Conservation (phyloP, 2,329 filamentous ascomycete species). For the Pseudogymnoascus sp. region DNA sequence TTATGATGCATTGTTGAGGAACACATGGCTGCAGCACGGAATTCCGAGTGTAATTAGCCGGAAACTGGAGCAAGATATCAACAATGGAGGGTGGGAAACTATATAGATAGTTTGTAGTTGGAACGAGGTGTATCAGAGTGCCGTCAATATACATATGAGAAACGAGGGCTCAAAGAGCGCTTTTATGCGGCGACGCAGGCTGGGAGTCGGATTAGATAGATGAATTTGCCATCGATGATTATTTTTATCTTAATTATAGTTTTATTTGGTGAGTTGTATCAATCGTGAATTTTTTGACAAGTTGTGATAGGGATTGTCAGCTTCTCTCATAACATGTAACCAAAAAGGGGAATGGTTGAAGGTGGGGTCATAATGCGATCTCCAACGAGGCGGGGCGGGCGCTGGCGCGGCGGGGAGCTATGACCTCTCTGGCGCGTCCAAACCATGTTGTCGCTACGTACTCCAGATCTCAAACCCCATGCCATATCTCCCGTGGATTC, state of each 20-base stretch:
- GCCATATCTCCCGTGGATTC: background rate
- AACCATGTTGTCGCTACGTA: background rate
- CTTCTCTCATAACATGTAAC: background rate
- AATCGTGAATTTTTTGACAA: background rate
- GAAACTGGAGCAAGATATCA: slow-evolving; percentile 89
- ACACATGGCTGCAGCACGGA: slow-evolving; percentile 77
- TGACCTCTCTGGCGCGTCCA: background rate
- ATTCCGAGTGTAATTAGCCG: slow-evolving; percentile 84
- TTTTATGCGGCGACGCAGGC: background rate
- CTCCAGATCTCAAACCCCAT: background rate
- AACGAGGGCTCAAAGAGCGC: background rate
- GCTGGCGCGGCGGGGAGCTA: background rate
- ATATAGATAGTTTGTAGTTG: slow-evolving; percentile 32
- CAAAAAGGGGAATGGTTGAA: background rate
- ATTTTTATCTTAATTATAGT: background rate
- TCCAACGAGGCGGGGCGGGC: background rate
- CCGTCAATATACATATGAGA: background rate
- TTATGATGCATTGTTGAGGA: slow-evolving; percentile 81
- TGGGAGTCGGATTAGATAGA: background rate
- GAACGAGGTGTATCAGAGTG: background rate
- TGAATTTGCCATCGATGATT: background rate
- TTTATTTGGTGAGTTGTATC: background rate
- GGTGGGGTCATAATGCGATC: background rate
- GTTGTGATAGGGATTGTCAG: background rate
- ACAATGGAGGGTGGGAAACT: slow-evolving; percentile 97